A percentile compares a stretch with the other conserved stretches of the same genome.
Evolutionary conservation across 805 yeast species (phyloP).

Genomic region (Myxozyma geophila): DNA sequence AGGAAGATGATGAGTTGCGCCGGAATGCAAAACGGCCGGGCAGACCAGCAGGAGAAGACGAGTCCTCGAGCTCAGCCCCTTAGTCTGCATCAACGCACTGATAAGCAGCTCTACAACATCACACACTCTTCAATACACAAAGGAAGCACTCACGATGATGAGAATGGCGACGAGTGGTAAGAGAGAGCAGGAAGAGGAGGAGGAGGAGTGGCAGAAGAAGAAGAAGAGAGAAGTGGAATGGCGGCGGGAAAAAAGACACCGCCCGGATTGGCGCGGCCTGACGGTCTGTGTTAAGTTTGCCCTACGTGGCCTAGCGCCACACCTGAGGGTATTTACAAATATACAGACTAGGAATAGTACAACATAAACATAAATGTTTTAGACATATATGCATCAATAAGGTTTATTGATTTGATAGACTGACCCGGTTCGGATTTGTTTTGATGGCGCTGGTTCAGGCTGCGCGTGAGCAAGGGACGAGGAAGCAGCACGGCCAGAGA

Average conservation of each 20-base stretch:
- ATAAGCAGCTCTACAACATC: too few species aligned
- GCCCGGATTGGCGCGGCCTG: not conserved
- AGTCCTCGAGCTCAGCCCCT: too few species aligned
- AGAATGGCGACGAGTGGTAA: not conserved
- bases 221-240: slow-evolving; percentile 8
- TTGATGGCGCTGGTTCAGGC: too few species aligned
- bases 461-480: too few species aligned
- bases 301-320: slow-evolving; percentile 1
- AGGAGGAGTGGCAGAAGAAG: slow-evolving; percentile 16
- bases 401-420: not conserved
- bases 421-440: not conserved
- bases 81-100: too few species aligned
- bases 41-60: too few species aligned
- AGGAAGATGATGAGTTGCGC: not conserved
- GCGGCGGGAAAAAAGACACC: not conserved
- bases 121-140: too few species aligned
- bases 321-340: not conserved
- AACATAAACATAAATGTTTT: not conserved
- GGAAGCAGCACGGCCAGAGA: too few species aligned
- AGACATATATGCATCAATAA: not conserved
- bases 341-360: not conserved
- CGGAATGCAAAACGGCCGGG: not conserved
- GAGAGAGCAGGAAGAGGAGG: not conserved
- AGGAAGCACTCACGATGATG: too few species aligned
- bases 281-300: slow-evolving; percentile 1